A percentile compares a stretch with the other conserved stretches of the same genome.
These are phyloP conservation scores for Mycosphaerelloides madeirae DNA, from an alignment of 2,329 filamentous ascomycete genomes.

Conservation along the genomic window DNA sequence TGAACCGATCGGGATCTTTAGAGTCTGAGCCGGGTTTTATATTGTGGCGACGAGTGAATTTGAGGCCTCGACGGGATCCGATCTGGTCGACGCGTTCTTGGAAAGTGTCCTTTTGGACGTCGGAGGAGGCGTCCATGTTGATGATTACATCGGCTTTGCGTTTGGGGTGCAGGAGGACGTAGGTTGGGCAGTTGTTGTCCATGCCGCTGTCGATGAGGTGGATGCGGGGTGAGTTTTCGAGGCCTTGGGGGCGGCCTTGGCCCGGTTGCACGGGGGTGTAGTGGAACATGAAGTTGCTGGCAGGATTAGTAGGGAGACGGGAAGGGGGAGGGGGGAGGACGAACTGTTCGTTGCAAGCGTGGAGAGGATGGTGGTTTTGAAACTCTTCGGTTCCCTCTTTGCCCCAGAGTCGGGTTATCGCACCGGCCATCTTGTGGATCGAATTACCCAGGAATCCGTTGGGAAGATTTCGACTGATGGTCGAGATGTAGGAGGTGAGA, in stretches of 20 bases:
- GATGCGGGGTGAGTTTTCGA: constrained; percentile 33
- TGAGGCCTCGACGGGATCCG: constrained; percentile 28
- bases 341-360: constrained; percentile 30
- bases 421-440: constrained; percentile 25
- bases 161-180: constrained; percentile 26
- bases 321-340: not conserved
- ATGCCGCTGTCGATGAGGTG: constrained; percentile 34
- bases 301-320: not conserved
- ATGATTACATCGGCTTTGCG: constrained; percentile 30
- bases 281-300: constrained; percentile 31
- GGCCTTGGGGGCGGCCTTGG: constrained; percentile 23
- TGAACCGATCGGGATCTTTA: constrained; percentile 28
- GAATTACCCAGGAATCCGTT: constrained; percentile 29
- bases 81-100: constrained; percentile 32
- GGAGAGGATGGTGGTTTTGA: constrained; percentile 33
- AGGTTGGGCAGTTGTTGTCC: constrained; percentile 35
- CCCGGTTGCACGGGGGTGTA: constrained; percentile 20
- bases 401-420: constrained; percentile 29
- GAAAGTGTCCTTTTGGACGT: constrained; percentile 34
- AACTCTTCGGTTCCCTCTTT: constrained; percentile 33
- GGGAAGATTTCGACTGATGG: constrained; percentile 31
- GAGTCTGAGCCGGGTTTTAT: constrained; percentile 19
- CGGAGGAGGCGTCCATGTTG: constrained; percentile 32
- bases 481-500: constrained; percentile 31
- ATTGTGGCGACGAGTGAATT: constrained; percentile 29